phyloP scores from a whole-genome alignment of 208 protist genomes.

The Trypanosoma cruzi region DNA sequence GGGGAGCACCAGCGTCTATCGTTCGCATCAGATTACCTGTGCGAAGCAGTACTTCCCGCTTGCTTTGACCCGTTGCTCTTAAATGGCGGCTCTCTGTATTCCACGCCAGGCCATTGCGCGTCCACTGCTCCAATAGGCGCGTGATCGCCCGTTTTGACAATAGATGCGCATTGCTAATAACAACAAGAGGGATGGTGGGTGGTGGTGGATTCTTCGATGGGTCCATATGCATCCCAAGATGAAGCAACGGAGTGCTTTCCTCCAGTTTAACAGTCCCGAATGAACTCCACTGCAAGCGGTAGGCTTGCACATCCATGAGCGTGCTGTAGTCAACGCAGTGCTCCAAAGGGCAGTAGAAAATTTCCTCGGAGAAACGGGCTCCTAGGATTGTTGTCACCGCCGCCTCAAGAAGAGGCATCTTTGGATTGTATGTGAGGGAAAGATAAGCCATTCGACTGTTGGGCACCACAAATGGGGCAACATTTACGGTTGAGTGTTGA shows the following conservation, averaged over 20 bases:
- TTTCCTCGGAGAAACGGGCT: not conserved
- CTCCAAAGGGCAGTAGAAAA: conserved; percentile 59
- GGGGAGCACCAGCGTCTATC: conserved; percentile 23
- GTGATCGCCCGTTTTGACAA: conserved; percentile 48
- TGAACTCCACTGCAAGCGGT: conserved; percentile 17
- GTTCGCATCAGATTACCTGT: conserved; percentile 19
- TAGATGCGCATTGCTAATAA: conserved; percentile 67
- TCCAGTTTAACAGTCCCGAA: not conserved
- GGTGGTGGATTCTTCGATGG: not conserved
- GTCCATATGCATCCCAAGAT: conserved; percentile 19
- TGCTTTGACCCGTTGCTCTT: not conserved
- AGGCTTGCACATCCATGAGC: conserved; percentile 47
- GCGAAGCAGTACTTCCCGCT: conserved; percentile 28
- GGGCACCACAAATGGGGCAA: conserved; percentile 18
- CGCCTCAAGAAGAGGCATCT: conserved; percentile 16
- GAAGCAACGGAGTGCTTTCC: conserved; percentile 10
- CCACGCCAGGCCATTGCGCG: conserved; percentile 49
- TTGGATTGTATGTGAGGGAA: conserved; percentile 26
- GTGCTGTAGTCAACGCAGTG: conserved; percentile 60
- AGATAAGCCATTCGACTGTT: conserved; percentile 21
- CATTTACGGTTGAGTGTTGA: conserved; percentile 8
- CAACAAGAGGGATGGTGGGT: conserved; percentile 31
- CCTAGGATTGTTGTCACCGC: conserved; percentile 6
- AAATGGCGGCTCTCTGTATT: not conserved
- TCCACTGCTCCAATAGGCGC: conserved; percentile 73